These are phyloP conservation scores for Zoysia pacifica DNA, from an alignment of 176 grass and related monocot species.

Conservation along the genomic window DNA sequence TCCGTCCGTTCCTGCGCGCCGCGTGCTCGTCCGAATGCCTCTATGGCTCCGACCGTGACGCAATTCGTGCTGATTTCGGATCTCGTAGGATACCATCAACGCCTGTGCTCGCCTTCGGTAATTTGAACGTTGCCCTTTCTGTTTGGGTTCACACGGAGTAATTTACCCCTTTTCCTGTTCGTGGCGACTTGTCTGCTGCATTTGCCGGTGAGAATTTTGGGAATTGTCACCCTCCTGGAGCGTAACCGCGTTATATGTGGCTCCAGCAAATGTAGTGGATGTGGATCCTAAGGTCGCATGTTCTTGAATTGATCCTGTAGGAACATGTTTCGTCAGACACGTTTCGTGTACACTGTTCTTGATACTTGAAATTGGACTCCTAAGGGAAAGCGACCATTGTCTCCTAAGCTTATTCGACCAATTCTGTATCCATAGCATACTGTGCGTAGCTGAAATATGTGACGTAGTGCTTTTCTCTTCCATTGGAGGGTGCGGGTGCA, in stretches of 20 bases:
- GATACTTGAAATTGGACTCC: not conserved
- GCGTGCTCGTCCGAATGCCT: slow-evolving; percentile 19
- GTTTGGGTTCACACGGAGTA: not conserved
- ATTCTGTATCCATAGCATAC: not conserved
- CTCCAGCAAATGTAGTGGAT: not conserved
- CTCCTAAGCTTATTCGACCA: not conserved
- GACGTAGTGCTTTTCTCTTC: not conserved
- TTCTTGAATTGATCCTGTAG: not conserved
- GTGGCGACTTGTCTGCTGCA: not conserved
- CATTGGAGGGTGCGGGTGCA: not conserved
- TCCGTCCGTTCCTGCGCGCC: not conserved
- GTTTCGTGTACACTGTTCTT: not conserved
- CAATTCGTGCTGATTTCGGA: not conserved
- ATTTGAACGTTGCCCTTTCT: not conserved
- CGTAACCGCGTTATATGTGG: not conserved
- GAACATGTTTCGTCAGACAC: not conserved
- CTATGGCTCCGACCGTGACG: not conserved
- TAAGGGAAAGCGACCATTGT: not conserved
- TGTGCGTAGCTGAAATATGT: not conserved
- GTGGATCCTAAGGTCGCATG: not conserved
- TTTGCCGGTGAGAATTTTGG: not conserved
- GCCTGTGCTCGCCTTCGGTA: not conserved
- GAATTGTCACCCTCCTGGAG: not conserved
- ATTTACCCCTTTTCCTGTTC: not conserved
- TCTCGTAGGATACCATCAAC: not conserved